These are phyloP conservation scores for Eremothecium coryli DNA, from an alignment of 1,139 yeast genomes.

Conservation along the genomic window DNA sequence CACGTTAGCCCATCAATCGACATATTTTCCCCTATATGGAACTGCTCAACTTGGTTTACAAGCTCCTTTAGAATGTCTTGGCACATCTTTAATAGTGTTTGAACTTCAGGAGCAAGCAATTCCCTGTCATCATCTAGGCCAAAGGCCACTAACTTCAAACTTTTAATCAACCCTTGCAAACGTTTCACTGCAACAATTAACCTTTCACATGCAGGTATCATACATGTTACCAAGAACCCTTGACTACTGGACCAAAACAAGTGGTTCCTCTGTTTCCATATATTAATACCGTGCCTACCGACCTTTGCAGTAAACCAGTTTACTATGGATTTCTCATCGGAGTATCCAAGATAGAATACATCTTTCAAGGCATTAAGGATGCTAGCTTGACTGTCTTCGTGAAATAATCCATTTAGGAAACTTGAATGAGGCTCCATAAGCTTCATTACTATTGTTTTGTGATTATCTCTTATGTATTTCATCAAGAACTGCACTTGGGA, in stretches of 20 bases:
- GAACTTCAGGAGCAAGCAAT: conserved; percentile 5
- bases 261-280: neutral
- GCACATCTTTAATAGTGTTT: conserved; percentile 5
- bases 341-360: conserved; percentile 3
- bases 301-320: conserved; percentile 34
- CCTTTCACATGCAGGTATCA: conserved; percentile 53
- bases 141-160: conserved; percentile 8
- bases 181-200: conserved; percentile 42
- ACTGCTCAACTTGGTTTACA: conserved; percentile 3
- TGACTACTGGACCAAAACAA: conserved; percentile 1
- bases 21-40: conserved; percentile 7
- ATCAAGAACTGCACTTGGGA: conserved; percentile 2
- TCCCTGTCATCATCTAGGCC: conserved; percentile 6
- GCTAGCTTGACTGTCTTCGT: conserved; percentile 2
- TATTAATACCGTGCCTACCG: neutral
- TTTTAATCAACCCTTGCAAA: conserved; percentile 33
- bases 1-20: conserved; percentile 6
- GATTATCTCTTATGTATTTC: conserved; percentile 2
- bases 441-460: conserved; percentile 3
- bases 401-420: conserved; percentile 4
- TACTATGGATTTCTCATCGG: conserved; percentile 59
- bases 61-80: conserved; percentile 6
- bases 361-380: conserved; percentile 10
- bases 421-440: conserved; percentile 9
- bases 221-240: conserved; percentile 8